Percentiles rank a stretch among this genome's conserved stretches.
Conservation (phyloP, 23 red algal species). For the Gracilaria caudata region DNA sequence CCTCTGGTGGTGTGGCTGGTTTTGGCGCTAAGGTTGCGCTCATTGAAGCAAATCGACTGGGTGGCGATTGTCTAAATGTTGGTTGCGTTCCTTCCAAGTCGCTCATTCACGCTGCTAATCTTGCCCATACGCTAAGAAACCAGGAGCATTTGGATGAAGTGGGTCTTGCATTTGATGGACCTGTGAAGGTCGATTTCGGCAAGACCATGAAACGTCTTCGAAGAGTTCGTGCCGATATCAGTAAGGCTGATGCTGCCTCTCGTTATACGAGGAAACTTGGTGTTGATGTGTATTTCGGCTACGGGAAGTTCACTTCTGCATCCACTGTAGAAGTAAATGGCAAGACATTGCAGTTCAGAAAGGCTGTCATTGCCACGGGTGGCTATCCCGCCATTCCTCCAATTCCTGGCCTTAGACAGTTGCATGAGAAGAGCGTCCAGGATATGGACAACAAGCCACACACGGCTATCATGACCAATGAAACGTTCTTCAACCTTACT, state of each 20-base stretch:
- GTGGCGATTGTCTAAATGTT: slow-evolving; percentile 96
- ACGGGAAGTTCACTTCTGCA: slow-evolving; percentile 60
- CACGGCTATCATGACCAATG: slow-evolving; percentile 72
- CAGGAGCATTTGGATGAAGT: slow-evolving; percentile 31
- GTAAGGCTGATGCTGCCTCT: slow-evolving; percentile 60
- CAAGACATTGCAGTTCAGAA: slow-evolving; percentile 47
- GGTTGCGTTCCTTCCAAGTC: slow-evolving; percentile 95
- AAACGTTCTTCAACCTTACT: slow-evolving; percentile 83
- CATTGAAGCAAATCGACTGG: slow-evolving; percentile 76
- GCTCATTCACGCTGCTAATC: slow-evolving; percentile 77
- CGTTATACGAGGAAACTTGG: slow-evolving; percentile 74
- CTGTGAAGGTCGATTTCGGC: slow-evolving; percentile 79
- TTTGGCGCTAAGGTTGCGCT: slow-evolving; percentile 92
- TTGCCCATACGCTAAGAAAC: slow-evolving; percentile 48
- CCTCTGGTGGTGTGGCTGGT: slow-evolving; percentile 53
- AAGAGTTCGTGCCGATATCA: slow-evolving; percentile 73
- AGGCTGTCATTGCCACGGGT: slow-evolving; percentile 73
- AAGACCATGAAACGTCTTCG: slow-evolving; percentile 76
- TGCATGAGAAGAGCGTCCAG: slow-evolving; percentile 58
- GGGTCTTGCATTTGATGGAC: slow-evolving; percentile 51
- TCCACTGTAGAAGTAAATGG: slow-evolving; percentile 66
- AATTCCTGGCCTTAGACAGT: slow-evolving; percentile 56
- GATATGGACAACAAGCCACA: slow-evolving; percentile 31
- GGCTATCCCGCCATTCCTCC: slow-evolving; percentile 63
- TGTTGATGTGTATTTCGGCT: slow-evolving; percentile 79